Base-by-base conservation (phyloP, 345 rosid species). In the Populus deltoides region DNA sequence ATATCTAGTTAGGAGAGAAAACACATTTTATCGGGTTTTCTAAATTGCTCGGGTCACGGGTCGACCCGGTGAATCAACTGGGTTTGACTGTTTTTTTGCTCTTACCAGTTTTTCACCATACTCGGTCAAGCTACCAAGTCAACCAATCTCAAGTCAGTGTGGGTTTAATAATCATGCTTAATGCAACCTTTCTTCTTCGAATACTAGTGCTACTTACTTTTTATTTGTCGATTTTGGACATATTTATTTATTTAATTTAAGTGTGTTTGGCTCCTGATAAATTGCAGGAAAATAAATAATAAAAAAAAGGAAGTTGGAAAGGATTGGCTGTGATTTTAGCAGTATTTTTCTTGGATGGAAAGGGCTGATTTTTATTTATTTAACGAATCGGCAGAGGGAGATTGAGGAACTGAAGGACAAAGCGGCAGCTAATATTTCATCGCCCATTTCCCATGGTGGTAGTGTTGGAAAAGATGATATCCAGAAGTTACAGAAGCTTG, bases 381-480 rank as follows among this genome's bases (percentile, higher is more conserved):
- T 55, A 36, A 17, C 69, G 62, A 25, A 17, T 45, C 74, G 29
- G 62, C 78, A 82, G 85, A 74, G 47, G 33, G 81, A 70, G 68
- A 75, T 74, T 66, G 73, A 73, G 66, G 81, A 77, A n/a, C 13
- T 77, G 72, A 77, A 63, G 78, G 25, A 27, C 59, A 77, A 77
- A 47, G 15, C 11, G 18, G 57, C 11, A 15, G 35, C 57, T 49
- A 36, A 36, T 31, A 35, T 11, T 35, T 77, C 81, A 13, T 25
- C 68, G n/a, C 81, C 81, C 13, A 27, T 33, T 68, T 57, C 80
- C 12, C 27, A 16, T 57, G 70, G 49, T 66, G 39, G 39, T n/a
- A 35, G 74, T 36, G 41, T 35, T 45, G 51, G 11, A 35, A 77
- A 69, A 66, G 77, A 53, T 45, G 81, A 66, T 29, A 43, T 73